Conservation (phyloP, 202 grass and related monocot genomes). For the Tripidium arundinaceum region DNA sequence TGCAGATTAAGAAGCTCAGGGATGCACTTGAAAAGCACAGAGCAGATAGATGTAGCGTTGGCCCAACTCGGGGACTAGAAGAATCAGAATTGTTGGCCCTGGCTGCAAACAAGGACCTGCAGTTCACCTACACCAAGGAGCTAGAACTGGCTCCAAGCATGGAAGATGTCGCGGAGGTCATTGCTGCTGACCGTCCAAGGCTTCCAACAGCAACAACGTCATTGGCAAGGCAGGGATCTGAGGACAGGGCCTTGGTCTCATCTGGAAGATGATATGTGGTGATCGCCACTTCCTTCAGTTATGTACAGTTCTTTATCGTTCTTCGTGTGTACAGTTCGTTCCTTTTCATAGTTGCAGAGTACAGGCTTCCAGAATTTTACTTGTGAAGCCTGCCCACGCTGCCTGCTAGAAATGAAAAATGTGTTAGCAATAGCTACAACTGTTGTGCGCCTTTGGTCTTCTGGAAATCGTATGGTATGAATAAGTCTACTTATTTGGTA, state of each 20-base stretch:
- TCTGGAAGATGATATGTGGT: not conserved
- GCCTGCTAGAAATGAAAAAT: not conserved
- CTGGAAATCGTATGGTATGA: not conserved
- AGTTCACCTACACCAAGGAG: slow-evolving; percentile 55
- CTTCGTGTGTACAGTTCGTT: not conserved
- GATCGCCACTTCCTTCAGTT: not conserved
- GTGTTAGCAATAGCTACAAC: not conserved
- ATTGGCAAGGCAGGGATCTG: not conserved
- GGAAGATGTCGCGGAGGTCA: not conserved
- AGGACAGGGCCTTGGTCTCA: not conserved
- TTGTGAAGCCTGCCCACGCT: not conserved
- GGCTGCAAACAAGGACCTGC: slow-evolving; percentile 60
- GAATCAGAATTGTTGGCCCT: slow-evolving; percentile 54
- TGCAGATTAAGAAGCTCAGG: slow-evolving; percentile 73
- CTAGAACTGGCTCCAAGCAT: slow-evolving; percentile 3
- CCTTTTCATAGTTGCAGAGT: not conserved
- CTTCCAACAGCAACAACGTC: not conserved
- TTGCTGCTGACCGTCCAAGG: not conserved
- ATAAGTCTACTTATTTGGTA: not conserved
- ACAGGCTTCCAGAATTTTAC: slow-evolving; percentile 1
- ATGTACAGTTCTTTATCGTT: not conserved
- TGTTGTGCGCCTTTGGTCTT: not conserved
- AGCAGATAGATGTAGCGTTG: slow-evolving; percentile 61
- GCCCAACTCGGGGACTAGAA: slow-evolving; percentile 56
- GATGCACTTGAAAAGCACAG: slow-evolving; percentile 64